Evolutionary conservation across 2,329 filamentous ascomycete species (phyloP), one percentile per base, ranked within the genome.

Genomic region (Fusarium concolor): DNA sequence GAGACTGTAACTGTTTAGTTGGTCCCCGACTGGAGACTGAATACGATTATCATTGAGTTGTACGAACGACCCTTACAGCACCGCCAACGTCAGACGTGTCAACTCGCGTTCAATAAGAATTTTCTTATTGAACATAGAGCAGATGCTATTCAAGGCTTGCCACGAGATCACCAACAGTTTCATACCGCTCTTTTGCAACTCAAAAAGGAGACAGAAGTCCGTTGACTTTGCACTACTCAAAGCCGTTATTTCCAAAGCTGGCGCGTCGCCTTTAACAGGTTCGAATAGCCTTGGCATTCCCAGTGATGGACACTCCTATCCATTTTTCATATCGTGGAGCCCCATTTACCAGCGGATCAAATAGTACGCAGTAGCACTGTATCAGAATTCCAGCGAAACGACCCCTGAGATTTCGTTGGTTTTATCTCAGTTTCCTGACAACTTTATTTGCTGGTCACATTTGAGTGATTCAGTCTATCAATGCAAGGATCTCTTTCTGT

Each of bases 241-340:
- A 41, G 38, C 62, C 52, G 52, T 58, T 67, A 20, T 49, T 54
- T 44, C n/a, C 35, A 24, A 20, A 35, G 56, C 42, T 64, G 39
- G 59, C 39, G 39, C 4, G 31, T 60, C 52, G 53, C 43, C 65
- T 44, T 57, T 29, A 51, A 61, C 54, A 53, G 18, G 22, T 37
- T 42, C 33, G 49, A 61, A 50, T 33, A 28, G 39, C 24, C 61
- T 64, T 58, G 61, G 61, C 59, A 45, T 45, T 22, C 45, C 29
- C 43, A 59, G 55, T 50, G 39, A 46, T 41, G 18, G 20, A 29
- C 51, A 35, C 42, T 35, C 38, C 45, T 51, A 46, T 45, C 60
- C 59, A 62, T 56, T 62, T n/a, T 42, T 59, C 44, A 62, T 43
- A 44, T 38, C 33, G 39, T 31, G 29, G 29, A 33, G 26, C 56